Evolutionary conservation across 1,284 basidiomycete genomes (phyloP).

Genomic region (Inonotus hispidus): DNA sequence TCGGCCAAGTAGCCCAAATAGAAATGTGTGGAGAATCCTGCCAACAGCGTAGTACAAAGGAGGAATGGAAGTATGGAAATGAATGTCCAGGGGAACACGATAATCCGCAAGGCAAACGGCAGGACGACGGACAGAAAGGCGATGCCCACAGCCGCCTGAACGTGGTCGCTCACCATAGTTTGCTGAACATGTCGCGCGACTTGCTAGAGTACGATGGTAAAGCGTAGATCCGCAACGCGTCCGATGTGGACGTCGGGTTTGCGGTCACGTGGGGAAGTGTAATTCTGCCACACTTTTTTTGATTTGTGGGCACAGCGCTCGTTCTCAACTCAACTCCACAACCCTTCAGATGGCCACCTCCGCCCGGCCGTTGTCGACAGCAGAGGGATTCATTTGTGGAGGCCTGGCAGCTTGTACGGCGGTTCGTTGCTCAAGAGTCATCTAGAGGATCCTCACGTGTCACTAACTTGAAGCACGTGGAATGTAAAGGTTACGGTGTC

Average conservation of each 20-base stretch:
- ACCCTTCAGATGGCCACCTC: background rate
- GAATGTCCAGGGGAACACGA: constrained; percentile 60
- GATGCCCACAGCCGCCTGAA: constrained; percentile 45
- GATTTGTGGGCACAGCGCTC: background rate
- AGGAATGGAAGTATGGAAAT: constrained; percentile 59
- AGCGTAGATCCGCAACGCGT: background rate
- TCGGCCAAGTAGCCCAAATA: constrained; percentile 53
- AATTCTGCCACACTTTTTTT: background rate
- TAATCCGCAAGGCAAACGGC: constrained; percentile 46
- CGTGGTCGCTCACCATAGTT: constrained; percentile 29
- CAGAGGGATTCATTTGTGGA: constrained; percentile 81
- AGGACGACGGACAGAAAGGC: constrained; percentile 48
- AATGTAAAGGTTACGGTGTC: constrained; percentile 67
- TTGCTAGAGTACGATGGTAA: background rate
- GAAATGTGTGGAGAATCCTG: constrained; percentile 49
- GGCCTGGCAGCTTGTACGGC: constrained; percentile 86
- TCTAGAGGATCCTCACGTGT: background rate
- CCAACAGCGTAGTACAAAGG: constrained; percentile 41
- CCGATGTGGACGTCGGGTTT: background rate
- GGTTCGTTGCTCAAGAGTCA: constrained; percentile 38
- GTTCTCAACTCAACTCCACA: background rate
- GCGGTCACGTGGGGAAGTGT: background rate
- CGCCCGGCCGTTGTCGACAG: constrained; percentile 42
- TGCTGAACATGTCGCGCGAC: background rate
- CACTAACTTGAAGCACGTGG: constrained; percentile 1